phyloP scores from a whole-genome alignment of 805 yeast species.

The Yarrowia bubula region DNA sequence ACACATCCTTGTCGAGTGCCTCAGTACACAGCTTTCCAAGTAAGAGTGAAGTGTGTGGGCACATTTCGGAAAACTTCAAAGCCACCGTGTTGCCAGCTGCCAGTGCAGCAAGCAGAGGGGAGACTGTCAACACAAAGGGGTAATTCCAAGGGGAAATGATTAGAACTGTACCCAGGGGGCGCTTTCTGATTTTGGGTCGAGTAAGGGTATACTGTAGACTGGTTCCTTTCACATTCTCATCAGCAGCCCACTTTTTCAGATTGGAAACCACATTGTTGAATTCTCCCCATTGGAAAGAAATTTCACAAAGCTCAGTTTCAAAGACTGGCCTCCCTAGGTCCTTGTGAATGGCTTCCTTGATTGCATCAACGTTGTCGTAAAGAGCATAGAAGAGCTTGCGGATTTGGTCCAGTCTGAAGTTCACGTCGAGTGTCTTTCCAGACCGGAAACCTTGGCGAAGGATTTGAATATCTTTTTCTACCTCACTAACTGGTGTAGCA shows the following conservation, averaged over 20 bases:
- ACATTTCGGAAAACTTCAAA: conserved; percentile 68
- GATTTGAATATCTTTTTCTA: background rate
- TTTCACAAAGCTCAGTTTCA: conserved; percentile 64
- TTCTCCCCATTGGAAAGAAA: conserved; percentile 52
- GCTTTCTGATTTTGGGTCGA: conserved; percentile 35
- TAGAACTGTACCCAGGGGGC: conserved; percentile 60
- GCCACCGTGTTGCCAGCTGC: conserved; percentile 81
- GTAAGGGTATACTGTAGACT: conserved; percentile 31
- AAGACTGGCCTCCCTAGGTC: conserved; percentile 66
- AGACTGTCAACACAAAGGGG: conserved; percentile 61
- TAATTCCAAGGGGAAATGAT: conserved; percentile 77
- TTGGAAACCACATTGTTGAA: conserved; percentile 56
- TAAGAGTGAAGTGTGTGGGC: conserved; percentile 56
- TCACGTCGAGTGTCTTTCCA: conserved; percentile 51
- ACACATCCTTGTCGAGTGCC: conserved; percentile 55
- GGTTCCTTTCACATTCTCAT: conserved; percentile 38
- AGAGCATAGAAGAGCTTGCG: conserved; percentile 67
- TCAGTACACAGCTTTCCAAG: conserved; percentile 54
- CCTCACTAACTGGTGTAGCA: background rate
- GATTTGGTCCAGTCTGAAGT: conserved; percentile 58
- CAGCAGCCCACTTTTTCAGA: conserved; percentile 60
- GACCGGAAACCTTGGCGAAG: conserved; percentile 43
- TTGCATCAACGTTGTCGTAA: conserved; percentile 52
- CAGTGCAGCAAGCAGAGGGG: conserved; percentile 72
- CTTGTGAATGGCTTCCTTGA: conserved; percentile 55